Percentiles rank a stretch among this genome's conserved stretches.
Conservation (phyloP, 331 rosid genomes). For the Rhamnella rubrinervis region DNA sequence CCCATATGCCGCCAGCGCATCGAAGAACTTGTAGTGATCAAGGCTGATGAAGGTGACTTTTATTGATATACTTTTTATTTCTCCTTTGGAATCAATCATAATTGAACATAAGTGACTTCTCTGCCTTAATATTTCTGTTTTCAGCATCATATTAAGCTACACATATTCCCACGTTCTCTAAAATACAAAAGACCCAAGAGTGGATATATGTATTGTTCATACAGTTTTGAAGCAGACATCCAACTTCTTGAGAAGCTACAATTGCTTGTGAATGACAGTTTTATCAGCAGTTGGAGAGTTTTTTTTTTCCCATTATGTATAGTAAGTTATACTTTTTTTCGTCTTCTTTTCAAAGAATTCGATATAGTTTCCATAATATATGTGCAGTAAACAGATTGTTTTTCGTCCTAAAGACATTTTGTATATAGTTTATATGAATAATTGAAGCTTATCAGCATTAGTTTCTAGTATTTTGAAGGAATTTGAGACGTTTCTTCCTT, state of each 20-base stretch:
- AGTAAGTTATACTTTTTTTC: too few relatives aligned
- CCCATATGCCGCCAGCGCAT: conserved; percentile 7
- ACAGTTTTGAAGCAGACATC: neutral
- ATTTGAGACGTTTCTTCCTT: neutral
- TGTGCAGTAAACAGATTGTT: neutral
- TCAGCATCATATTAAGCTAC: neutral
- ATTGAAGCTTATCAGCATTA: neutral
- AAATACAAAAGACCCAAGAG: too few relatives aligned
- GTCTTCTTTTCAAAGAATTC: neutral
- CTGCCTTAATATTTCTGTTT: neutral
- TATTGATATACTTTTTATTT: neutral
- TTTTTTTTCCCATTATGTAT: too few relatives aligned
- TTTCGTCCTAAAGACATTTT: neutral
- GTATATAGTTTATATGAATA: neutral
- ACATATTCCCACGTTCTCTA: too few relatives aligned
- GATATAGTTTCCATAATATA: neutral
- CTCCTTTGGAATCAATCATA: neutral
- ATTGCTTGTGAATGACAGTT: neutral
- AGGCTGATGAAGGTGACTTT: neutral
- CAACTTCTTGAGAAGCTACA: neutral
- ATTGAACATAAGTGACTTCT: neutral
- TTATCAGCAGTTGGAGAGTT: neutral
- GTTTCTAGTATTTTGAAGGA: neutral
- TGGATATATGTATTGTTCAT: neutral
- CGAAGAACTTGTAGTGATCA: neutral